Conservation (phyloP, 2,329 filamentous ascomycete genomes). For the Paraphaeosphaeria minitans region DNA sequence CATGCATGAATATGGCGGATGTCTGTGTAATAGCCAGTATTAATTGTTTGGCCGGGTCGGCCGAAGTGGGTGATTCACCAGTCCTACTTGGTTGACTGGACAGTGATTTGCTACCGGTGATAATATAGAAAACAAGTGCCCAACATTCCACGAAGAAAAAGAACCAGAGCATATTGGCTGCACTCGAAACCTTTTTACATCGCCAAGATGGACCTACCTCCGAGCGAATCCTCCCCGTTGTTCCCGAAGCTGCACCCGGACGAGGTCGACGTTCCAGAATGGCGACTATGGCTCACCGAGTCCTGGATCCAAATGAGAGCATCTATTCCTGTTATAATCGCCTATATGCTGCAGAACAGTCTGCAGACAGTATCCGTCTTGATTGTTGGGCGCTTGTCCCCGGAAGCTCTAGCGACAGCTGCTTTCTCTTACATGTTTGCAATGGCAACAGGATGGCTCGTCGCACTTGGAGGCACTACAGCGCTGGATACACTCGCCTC, state of each 20-base stretch:
- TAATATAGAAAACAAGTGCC: neutral
- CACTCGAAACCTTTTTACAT: neutral
- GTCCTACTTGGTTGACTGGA: neutral
- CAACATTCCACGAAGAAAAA: neutral
- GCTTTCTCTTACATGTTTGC: conserved; percentile 95
- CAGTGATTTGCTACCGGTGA: neutral
- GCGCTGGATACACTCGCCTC: conserved; percentile 85
- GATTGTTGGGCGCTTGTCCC: conserved; percentile 77
- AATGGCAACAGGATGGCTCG: conserved; percentile 85
- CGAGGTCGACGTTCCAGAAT: conserved; percentile 4
- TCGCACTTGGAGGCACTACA: conserved; percentile 83
- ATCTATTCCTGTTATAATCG: conserved; percentile 78
- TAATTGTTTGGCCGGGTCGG: neutral
- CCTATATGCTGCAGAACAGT: conserved; percentile 85
- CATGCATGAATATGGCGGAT: neutral
- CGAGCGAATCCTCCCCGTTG: conserved; percentile 8
- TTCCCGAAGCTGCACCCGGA: conserved; percentile 1
- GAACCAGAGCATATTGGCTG: neutral
- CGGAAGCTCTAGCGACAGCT: conserved; percentile 78
- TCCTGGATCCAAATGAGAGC: conserved; percentile 67
- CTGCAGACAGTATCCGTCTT: conserved; percentile 82
- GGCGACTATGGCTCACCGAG: conserved; percentile 1
- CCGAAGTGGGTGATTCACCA: neutral
- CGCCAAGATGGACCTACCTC: conserved; percentile 4
- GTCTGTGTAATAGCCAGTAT: neutral